Conservation (phyloP, 1,139 yeast species). For the Zhuliangozyma blackwelliae region DNA sequence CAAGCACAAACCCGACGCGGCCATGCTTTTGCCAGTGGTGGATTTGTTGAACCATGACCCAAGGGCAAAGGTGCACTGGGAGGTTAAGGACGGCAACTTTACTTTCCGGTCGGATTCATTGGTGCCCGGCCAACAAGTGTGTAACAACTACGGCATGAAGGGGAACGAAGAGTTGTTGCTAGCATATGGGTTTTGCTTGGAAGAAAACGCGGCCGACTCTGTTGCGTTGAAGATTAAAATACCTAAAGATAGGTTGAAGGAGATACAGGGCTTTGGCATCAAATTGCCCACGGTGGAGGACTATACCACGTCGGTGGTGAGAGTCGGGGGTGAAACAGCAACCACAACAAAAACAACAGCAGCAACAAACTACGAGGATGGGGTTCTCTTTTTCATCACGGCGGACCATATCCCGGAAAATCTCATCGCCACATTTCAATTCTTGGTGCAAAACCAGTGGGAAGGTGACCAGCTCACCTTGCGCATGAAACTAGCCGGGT, state of each 20-base stretch:
- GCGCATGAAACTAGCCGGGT: slow-evolving; percentile 56
- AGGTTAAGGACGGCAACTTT: slow-evolving; percentile 19
- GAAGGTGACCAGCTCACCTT: slow-evolving; percentile 37
- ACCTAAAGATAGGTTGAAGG: slow-evolving; percentile 31
- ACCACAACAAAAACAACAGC: not conserved
- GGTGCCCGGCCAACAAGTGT: slow-evolving; percentile 45
- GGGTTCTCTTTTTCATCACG: slow-evolving; percentile 41
- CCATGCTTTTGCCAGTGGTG: slow-evolving; percentile 71
- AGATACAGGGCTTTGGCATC: slow-evolving; percentile 36
- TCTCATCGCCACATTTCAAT: slow-evolving; percentile 49
- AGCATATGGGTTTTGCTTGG: slow-evolving; percentile 67
- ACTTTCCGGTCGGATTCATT: slow-evolving; percentile 25
- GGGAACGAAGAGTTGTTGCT: slow-evolving; percentile 71
- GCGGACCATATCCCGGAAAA: slow-evolving; percentile 39
- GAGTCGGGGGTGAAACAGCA: slow-evolving; percentile 8
- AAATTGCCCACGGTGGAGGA: slow-evolving; percentile 44
- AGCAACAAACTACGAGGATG: slow-evolving; percentile 24
- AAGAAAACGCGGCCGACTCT: slow-evolving; percentile 57
- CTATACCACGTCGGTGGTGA: slow-evolving; percentile 41
- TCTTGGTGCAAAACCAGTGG: slow-evolving; percentile 40
- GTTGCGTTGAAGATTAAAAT: slow-evolving; percentile 55
- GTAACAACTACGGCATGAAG: slow-evolving; percentile 82
- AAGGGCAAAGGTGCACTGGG: slow-evolving; percentile 64
- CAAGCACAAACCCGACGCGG: slow-evolving; percentile 38
- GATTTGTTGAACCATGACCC: slow-evolving; percentile 76